A percentile compares a stretch with the other conserved stretches of the same genome.
Evolutionary conservation across 768 basidiomycete genomes (phyloP).

Genomic region (Hericium coralloides): DNA sequence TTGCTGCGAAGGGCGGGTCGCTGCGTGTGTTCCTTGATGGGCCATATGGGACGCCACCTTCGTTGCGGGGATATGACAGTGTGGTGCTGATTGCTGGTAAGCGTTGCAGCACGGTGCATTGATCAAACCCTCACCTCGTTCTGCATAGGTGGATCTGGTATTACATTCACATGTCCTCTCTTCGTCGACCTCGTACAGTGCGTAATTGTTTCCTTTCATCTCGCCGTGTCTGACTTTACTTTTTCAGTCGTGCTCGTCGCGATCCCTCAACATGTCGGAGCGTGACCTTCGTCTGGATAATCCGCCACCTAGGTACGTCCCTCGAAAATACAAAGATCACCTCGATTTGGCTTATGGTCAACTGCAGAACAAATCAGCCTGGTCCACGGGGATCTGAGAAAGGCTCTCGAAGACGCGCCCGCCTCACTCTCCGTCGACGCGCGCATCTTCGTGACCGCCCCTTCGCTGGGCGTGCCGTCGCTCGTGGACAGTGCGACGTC

Average conservation of each 20-base stretch:
- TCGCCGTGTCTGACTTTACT: neutral
- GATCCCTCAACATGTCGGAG: conserved; percentile 21
- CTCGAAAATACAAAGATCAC: neutral
- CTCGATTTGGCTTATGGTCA: neutral
- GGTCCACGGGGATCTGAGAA: neutral
- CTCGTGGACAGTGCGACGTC: neutral
- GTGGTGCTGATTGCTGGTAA: conserved; percentile 43
- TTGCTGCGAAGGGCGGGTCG: conserved; percentile 21
- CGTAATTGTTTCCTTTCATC: conserved; percentile 2
- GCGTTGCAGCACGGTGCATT: conserved; percentile 4
- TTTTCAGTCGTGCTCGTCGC: conserved; percentile 19
- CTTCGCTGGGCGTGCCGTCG: neutral
- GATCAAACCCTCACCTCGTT: neutral
- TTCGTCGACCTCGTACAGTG: conserved; percentile 35
- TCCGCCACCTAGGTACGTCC: conserved; percentile 28
- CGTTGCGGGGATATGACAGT: conserved; percentile 32
- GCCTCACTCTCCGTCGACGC: neutral
- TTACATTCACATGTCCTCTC: conserved; percentile 38
- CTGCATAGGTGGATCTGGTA: conserved; percentile 37
- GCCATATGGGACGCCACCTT: conserved; percentile 41
- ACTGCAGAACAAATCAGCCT: neutral
- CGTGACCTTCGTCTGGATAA: conserved; percentile 34
- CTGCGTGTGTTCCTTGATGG: conserved; percentile 49
- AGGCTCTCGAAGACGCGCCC: neutral
- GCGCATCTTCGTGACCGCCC: neutral